Evolutionary conservation across 1,139 yeast species (phyloP).

Genomic region (Zygoascus hellenicus): DNA sequence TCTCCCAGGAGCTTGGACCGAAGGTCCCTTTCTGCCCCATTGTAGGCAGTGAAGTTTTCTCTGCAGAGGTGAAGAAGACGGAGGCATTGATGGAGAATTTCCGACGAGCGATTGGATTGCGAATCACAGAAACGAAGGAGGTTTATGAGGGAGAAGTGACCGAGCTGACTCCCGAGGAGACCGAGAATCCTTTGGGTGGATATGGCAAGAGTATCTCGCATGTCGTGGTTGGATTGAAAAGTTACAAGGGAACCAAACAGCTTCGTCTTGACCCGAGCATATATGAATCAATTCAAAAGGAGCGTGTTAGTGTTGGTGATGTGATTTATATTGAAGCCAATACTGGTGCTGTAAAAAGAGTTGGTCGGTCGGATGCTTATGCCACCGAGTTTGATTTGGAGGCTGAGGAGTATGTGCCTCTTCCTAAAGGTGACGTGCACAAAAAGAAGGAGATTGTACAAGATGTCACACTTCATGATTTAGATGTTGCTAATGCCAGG

Average conservation of each 20-base stretch:
- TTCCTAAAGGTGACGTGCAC: slow-evolving; percentile 98
- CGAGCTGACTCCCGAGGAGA: slow-evolving; percentile 93
- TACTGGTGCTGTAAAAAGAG: slow-evolving; percentile 96
- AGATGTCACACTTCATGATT: slow-evolving; percentile 92
- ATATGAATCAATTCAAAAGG: slow-evolving; percentile 94
- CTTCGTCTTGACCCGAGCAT: slow-evolving; percentile 91
- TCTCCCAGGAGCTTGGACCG: slow-evolving; percentile 96
- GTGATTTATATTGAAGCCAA: slow-evolving; percentile 95
- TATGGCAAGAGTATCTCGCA: slow-evolving; percentile 95
- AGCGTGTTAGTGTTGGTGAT: slow-evolving; percentile 90
- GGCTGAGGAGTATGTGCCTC: slow-evolving; percentile 97
- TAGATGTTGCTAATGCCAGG: slow-evolving; percentile 92
- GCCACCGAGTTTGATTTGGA: slow-evolving; percentile 97
- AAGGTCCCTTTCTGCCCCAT: slow-evolving; percentile 98
- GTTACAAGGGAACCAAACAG: slow-evolving; percentile 93
- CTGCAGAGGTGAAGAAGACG: slow-evolving; percentile 97
- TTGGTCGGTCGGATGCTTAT: slow-evolving; percentile 96
- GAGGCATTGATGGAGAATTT: slow-evolving; percentile 97
- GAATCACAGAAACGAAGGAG: slow-evolving; percentile 95
- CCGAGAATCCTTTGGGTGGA: slow-evolving; percentile 95
- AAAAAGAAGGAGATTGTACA: slow-evolving; percentile 97
- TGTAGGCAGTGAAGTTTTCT: slow-evolving; percentile 89
- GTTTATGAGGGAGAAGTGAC: slow-evolving; percentile 98
- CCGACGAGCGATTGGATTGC: slow-evolving; percentile 89
- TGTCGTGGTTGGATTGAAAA: slow-evolving; percentile 88